These are phyloP conservation scores for Xylaria sp. DNA, from an alignment of 2,329 filamentous ascomycete genomes.

Conservation along the genomic window DNA sequence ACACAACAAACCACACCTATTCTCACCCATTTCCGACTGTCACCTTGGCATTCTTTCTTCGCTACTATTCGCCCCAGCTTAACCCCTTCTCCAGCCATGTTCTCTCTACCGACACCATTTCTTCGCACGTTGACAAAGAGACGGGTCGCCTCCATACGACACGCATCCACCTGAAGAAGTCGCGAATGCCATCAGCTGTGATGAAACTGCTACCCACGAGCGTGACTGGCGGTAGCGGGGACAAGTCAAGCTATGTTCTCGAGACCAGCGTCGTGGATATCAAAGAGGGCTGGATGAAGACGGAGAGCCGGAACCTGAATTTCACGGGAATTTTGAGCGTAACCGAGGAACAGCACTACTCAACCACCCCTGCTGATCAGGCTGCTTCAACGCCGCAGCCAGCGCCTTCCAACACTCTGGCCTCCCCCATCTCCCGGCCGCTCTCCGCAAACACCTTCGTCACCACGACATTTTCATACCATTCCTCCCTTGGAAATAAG, in stretches of 20 bases:
- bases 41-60: slow-evolving; percentile 85
- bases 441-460: slow-evolving; percentile 61
- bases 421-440: slow-evolving; percentile 13
- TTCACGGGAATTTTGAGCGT: slow-evolving; percentile 81
- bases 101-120: slow-evolving; percentile 80
- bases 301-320: slow-evolving; percentile 79
- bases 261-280: slow-evolving; percentile 81
- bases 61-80: slow-evolving; percentile 70
- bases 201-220: slow-evolving; percentile 75
- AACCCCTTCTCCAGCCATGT: slow-evolving; percentile 85
- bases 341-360: slow-evolving; percentile 74
- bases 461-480: slow-evolving; percentile 72
- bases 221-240: slow-evolving; percentile 66
- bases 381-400: slow-evolving; percentile 26
- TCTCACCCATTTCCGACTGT: slow-evolving; percentile 83
- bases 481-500: slow-evolving; percentile 71
- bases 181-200: slow-evolving; percentile 73
- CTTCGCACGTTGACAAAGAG: slow-evolving; percentile 70
- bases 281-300: slow-evolving; percentile 80
- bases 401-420: slow-evolving; percentile 33
- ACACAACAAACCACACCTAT: slow-evolving; percentile 72
- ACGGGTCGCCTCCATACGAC: slow-evolving; percentile 77
- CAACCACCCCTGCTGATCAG: slow-evolving; percentile 42
- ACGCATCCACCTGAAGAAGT: slow-evolving; percentile 80
- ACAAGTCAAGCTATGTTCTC: slow-evolving; percentile 78